Evolutionary conservation across 371 early-diverging fungal species (phyloP).

Genomic region (Mucor ambiguus): DNA sequence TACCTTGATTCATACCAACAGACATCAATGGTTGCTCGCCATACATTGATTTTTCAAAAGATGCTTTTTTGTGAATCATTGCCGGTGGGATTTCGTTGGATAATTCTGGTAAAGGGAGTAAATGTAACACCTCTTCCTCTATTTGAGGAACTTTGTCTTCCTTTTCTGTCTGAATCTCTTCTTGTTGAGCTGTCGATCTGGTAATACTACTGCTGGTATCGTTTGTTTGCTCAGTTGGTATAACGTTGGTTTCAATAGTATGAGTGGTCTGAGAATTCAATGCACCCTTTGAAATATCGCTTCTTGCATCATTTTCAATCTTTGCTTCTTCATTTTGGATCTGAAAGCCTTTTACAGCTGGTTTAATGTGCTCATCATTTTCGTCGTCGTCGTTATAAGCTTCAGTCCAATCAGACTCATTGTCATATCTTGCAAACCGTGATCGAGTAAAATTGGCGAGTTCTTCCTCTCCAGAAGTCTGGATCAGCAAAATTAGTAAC

Average conservation of each 20-base stretch:
- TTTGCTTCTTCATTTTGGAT: not conserved
- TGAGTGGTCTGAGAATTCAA: not conserved
- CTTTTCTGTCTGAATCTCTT: not conserved
- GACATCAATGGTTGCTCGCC: constrained; percentile 14
- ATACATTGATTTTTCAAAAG: constrained; percentile 21
- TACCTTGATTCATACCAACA: not conserved
- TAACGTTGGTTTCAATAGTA: not conserved
- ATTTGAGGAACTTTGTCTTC: constrained; percentile 20
- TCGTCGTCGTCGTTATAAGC: constrained; percentile 13
- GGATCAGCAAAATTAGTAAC: not conserved
- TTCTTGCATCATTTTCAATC: not conserved
- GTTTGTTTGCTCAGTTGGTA: not conserved
- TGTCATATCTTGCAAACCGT: constrained; percentile 16
- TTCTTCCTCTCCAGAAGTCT: constrained; percentile 13
- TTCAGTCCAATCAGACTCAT: constrained; percentile 32
- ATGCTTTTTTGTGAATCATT: constrained; percentile 17
- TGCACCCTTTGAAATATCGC: not conserved
- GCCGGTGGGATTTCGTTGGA: constrained; percentile 21
- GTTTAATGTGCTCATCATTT: not conserved
- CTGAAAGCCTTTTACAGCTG: not conserved
- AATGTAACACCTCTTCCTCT: constrained; percentile 18
- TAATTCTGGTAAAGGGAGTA: constrained; percentile 16
- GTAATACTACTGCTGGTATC: not conserved
- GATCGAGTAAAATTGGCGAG: constrained; percentile 7
- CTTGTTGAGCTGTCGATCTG: not conserved